Evolutionary conservation across 139 green algal species (phyloP), one percentile per base, ranked within the genome.

Genomic region (Microglena sp.): DNA sequence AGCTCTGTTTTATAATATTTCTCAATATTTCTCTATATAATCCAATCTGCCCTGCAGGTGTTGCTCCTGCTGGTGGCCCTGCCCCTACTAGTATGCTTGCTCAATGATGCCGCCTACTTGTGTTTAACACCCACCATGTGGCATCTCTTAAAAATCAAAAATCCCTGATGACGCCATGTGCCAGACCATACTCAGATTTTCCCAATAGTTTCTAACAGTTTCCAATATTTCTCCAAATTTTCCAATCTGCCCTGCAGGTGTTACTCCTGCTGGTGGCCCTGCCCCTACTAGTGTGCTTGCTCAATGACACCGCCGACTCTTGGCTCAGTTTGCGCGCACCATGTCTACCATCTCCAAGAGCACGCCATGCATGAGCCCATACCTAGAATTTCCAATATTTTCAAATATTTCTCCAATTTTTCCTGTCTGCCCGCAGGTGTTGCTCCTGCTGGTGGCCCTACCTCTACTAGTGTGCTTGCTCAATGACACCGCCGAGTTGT

Each of bases 111-210:
- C 18, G 26, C 56, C 5, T 28, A 64, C 29, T 35, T 64, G 8
- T 64, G 26, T 22, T 45, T 64, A 5, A 45, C 21, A 8, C 56
- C 56, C 29, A 64, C 56, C 6, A 64, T 64, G 56, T 28, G 29
- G 56, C 56, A 45, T 6, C 56, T 64, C 8, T 64, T 31, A 5
- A 28, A 64, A 44, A 31, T 31, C 8, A 64, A n/a, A n/a, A n/a
- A n/a, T n/a, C n/a, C n/a, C n/a, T n/a, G n/a, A n/a, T n/a, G n/a
- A n/a, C n/a, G n/a, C n/a, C n/a, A n/a, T n/a, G n/a, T n/a, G n/a
- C n/a, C n/a, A n/a, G n/a, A n/a, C n/a, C n/a, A n/a, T n/a, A n/a
- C n/a, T n/a, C n/a, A n/a, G n/a, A n/a, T n/a, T n/a, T n/a, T n/a
- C n/a, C n/a, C n/a, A n/a, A n/a, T n/a, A n/a, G n/a, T n/a, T n/a